phyloP scores from a whole-genome alignment of 129 eudicot genomes.

The Ambrosia artemisiifolia region DNA sequence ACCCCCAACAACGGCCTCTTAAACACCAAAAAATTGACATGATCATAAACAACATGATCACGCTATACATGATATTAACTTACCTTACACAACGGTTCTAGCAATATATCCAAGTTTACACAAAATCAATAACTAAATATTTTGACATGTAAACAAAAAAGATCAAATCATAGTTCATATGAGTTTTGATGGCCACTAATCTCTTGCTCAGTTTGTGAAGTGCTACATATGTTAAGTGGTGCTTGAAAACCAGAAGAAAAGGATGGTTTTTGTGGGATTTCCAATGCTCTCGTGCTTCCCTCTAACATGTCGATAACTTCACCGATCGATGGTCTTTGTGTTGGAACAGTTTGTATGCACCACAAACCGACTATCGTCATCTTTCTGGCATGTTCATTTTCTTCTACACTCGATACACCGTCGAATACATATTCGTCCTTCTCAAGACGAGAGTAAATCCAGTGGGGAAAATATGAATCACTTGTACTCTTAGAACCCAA shows the following conservation, averaged over 20 bases:
- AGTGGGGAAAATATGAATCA: not conserved
- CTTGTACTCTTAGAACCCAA: not conserved
- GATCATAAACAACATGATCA: too few relatives aligned
- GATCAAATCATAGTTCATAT: not conserved
- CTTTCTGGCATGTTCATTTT: not conserved
- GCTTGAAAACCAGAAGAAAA: not conserved
- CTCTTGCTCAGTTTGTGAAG: not conserved
- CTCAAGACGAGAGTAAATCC: conserved; percentile 1
- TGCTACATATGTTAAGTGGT: not conserved
- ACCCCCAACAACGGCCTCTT: too few relatives aligned
- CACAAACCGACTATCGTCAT: conserved; percentile 4
- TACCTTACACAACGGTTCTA: too few relatives aligned
- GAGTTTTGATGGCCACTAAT: not conserved
- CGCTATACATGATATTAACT: too few relatives aligned
- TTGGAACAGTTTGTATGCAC: too few relatives aligned
- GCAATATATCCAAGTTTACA: too few relatives aligned
- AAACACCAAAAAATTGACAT: too few relatives aligned
- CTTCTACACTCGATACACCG: not conserved
- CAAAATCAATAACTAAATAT: too few relatives aligned
- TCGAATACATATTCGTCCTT: not conserved
- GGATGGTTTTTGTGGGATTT: not conserved
- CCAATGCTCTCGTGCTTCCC: not conserved
- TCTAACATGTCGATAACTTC: conserved; percentile 9
- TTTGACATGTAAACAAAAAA: too few relatives aligned
- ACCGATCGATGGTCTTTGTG: not conserved